Base-by-base conservation (phyloP, 140 eudicot species). In the Flaveria floridana region DNA sequence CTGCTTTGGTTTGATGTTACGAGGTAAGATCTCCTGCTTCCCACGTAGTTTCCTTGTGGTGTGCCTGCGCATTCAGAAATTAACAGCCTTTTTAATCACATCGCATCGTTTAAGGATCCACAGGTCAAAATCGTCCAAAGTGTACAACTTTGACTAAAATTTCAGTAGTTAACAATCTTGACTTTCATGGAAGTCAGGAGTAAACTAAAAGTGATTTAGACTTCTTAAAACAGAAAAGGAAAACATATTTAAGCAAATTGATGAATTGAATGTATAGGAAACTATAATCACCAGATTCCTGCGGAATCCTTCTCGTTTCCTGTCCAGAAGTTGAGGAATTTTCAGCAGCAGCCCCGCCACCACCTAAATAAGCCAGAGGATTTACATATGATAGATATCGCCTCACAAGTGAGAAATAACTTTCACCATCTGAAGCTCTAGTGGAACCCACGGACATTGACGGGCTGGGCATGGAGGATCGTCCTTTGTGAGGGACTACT, bases 341-440 rank as follows among this genome's bases (percentile, higher is more conserved):
- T 67, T 85, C 64, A 23, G 71, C 74, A 68, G 69, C 69, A n/a
- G 82, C 80, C 44, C 78, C 87, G 52, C 79, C 72, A 25, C 88
- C 81, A 68, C 86, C 81, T 78, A 91, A 81, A 75, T 91, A 91
- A 9, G 96, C 83, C 51, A 89, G 70, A 23, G 96, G 95, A 79
- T 91, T 91, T 56, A 80, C 81, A 58, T 84, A 91, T 5, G 96
- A 89, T 59, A 91, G 52, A 67, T 84, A 57, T 73, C 81, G 87
- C 78, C n/a, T 89, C 67, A 89, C 51, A 47, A 62, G 79, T 13
- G 86, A 86, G 75, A 87, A 84, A 74, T 89, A 89, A 69, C 97
- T 92, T 80, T 84, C 91, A 7, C 76, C 84, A 68, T 75, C 86
- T 76, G 91, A 76, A 58, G 91, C 71, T 71, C 79, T 82, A 26